Percentiles rank a stretch among this genome's conserved stretches.
phyloP scores from a whole-genome alignment of 176 grass and related monocot genomes.

The Triticum aestivum region DNA sequence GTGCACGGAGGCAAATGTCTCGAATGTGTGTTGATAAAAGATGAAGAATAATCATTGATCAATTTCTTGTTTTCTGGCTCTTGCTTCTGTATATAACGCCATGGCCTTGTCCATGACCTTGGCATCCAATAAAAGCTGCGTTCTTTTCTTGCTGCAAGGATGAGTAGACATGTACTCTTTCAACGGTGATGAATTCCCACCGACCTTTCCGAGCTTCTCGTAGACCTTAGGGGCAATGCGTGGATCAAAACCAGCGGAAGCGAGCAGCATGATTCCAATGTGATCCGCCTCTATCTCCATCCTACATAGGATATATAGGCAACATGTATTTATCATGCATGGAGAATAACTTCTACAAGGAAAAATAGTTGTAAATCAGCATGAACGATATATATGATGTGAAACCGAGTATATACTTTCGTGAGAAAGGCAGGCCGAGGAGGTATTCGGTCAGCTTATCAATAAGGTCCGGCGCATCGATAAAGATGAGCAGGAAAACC shows the following conservation, averaged over 20 bases:
- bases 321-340: too few relatives aligned
- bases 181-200: conserved; percentile 45
- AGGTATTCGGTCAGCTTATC: conserved; percentile 3
- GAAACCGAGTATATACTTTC: conserved; percentile 36
- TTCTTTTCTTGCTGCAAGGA: conserved; percentile 73
- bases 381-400: not conserved
- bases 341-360: not conserved
- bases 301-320: conserved; percentile 30
- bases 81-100: conserved; percentile 51
- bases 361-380: not conserved
- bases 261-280: conserved; percentile 82
- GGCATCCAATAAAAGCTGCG: conserved; percentile 52
- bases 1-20: too few relatives aligned
- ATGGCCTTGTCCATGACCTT: conserved; percentile 82
- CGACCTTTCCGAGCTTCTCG: conserved; percentile 73
- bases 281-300: conserved; percentile 95
- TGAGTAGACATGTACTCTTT: conserved; percentile 72
- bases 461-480: not conserved
- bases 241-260: conserved; percentile 78
- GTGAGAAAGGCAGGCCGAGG: conserved; percentile 72
- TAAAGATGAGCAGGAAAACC: conserved; percentile 45
- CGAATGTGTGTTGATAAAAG: too few relatives aligned
- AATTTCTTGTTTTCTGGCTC: not conserved
- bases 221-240: conserved; percentile 63
- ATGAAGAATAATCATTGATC: too few relatives aligned